Base-by-base conservation (phyloP, 2,329 filamentous ascomycete genomes). In the Talaromyces sp. region DNA sequence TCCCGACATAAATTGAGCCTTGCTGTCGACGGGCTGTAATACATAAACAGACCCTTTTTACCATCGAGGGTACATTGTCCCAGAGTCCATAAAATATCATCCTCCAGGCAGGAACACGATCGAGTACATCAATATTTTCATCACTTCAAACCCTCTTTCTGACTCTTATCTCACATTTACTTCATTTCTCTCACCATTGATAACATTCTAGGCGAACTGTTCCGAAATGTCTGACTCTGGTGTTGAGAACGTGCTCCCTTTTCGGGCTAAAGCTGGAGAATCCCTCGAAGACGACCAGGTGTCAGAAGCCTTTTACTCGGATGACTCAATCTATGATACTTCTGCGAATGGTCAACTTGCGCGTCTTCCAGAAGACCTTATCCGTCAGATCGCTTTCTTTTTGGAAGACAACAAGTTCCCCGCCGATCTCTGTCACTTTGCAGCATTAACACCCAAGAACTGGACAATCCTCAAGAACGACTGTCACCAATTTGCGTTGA, bases 401-500 rank as follows among this genome's bases (percentile, higher is more conserved):
- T 19, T 57, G n/a, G 14, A 45, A 16, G 31, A 52, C 6, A 8
- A 49, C 39, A n/a, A 41, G 2, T 39, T 8, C 24, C 39, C 54
- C 22, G n/a, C 22, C 11, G 39, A 47, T 16, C 43, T 62, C 45
- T 66, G 64, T 19, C 50, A 33, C 37, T 66, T 45, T 47, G 64
- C 64, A 19, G 33, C 52, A 2, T 16, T 37, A 11, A 57, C 59
- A 19, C 11, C 33, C 13, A 47, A 27, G 14, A 56, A 58, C 39
- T 66, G 64, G 64, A 3, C 2, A 10, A 39, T 50, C 11, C 35
- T 66, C 16, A 22, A 16, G n/a, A 6, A 31, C 3, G 45, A 33
- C 14, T 66, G 64, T 27, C 64, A 60, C n/a, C 10, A 19, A 14
- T 33, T 41, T 14, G 64, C 60, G 2, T 37, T 66, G 43, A 50